Base-by-base conservation (phyloP, 768 basidiomycete genomes). In the Mycena amicta region DNA sequence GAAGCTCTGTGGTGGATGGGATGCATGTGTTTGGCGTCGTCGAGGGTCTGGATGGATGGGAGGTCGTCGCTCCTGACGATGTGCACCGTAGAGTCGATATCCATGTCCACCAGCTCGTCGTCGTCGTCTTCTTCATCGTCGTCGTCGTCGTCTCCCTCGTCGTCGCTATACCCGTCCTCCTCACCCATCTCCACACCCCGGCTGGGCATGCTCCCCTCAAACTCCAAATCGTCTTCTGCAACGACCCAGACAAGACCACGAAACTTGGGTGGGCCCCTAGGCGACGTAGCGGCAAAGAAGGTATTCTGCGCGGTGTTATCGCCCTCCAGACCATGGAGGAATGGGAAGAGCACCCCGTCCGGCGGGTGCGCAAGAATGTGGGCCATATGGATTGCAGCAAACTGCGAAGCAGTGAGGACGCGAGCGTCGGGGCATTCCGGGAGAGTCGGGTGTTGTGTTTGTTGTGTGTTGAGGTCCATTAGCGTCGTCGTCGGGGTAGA, bases 191-290 rank as follows among this genome's bases (percentile, higher is more conserved):
- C 40, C 22, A 18, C 49, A n/a, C n/a, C n/a, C n/a, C n/a, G n/a
- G n/a, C n/a, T n/a, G n/a, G n/a, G n/a, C 50, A 18, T 22, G 15
- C 39, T 15, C n/a, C 73, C 23, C 68, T 67, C 31, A 63, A 66
- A 8, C 67, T 66, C 5, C 50, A 83, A 64, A 69, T 91, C 89
- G 49, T 90, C 91, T 65, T 90, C 89, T 62, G 83, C 85, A 41
- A 90, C 80, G 66, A 92, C 92, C 86, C 90, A 92, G n/a, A 90
- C 75, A 55, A 93, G 83, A 0, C 92, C 92, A n/a, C 92, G 71
- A 70, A 86, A 87, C 26, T 69, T 61, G 4, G 83, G 83, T 12
- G 69, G 65, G 25, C 55, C 60, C 40, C 65, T 59, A 3, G 66
- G 64, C 5, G 65, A 55, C 5, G 72, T 70, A 11, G 79, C 68